phyloP scores from a whole-genome alignment of 1,284 basidiomycete genomes.

The Neolentinus lepideus region DNA sequence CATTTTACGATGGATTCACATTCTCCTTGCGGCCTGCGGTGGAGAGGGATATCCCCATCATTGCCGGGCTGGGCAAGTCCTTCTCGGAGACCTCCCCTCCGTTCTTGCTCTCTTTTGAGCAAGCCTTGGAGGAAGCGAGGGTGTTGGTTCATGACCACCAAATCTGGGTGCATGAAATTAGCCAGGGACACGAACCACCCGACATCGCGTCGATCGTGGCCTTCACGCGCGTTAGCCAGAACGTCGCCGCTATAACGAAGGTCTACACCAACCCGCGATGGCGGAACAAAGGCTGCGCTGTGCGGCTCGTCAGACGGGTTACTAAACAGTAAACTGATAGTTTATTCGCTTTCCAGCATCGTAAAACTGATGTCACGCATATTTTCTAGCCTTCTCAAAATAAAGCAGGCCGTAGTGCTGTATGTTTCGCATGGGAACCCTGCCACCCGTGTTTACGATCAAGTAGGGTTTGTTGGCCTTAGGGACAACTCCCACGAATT shows the following conservation, averaged over 20 bases:
- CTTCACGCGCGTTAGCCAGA: constrained; percentile 44
- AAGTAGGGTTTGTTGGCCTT: constrained; percentile 53
- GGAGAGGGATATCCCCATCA: constrained; percentile 29
- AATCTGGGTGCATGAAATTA: constrained; percentile 55
- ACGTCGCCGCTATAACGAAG: constrained; percentile 55
- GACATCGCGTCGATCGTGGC: constrained; percentile 61
- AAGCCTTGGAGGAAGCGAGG: constrained; percentile 43
- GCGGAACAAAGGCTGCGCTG: constrained; percentile 45
- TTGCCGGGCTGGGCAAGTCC: constrained; percentile 41
- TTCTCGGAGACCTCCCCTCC: constrained; percentile 43
- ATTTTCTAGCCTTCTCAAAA: constrained; percentile 22
- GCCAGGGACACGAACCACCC: constrained; percentile 10
- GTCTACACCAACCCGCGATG: constrained; percentile 49
- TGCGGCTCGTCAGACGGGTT: constrained; percentile 46
- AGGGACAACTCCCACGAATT: constrained; percentile 15
- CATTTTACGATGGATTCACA: constrained; percentile 17
- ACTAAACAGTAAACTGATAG: constrained; percentile 35
- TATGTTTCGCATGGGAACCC: constrained; percentile 49
- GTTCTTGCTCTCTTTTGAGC: constrained; percentile 35
- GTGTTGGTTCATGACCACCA: constrained; percentile 37
- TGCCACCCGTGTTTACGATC: constrained; percentile 43
- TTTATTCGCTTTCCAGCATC: neutral
- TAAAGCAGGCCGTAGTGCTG: constrained; percentile 38
- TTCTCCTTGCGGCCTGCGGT: constrained; percentile 37
- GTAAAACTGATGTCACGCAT: constrained; percentile 5